Percentiles rank a stretch among this genome's conserved stretches.
Conservation (phyloP, 2,329 filamentous ascomycete genomes). For the Magnaporthiopsis incrustans region DNA sequence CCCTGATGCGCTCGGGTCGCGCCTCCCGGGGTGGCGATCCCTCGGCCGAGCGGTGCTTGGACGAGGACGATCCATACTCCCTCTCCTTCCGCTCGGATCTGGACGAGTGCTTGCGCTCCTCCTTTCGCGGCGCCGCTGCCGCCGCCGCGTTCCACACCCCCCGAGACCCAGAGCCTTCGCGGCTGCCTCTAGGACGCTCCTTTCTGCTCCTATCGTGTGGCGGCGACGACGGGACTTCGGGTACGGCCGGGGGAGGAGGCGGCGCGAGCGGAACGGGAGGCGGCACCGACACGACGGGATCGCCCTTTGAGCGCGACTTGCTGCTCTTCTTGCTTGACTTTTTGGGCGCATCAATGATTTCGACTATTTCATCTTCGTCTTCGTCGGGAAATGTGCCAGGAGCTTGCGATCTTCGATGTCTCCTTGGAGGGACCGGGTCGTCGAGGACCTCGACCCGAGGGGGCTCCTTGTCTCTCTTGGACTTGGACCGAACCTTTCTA, state of each 20-base stretch:
- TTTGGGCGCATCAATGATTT: conserved; percentile 40
- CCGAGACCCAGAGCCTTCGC: conserved; percentile 61
- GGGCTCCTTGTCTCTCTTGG: conserved; percentile 28
- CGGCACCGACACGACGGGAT: conserved; percentile 22
- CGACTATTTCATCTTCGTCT: conserved; percentile 35
- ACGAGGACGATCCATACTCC: conserved; percentile 8
- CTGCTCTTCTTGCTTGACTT: conserved; percentile 34
- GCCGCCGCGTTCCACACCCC: conserved; percentile 60
- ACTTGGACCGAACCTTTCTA: conserved; percentile 32
- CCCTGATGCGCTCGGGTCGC: conserved; percentile 41
- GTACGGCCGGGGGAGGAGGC: conserved; percentile 37
- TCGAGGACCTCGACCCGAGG: conserved; percentile 13
- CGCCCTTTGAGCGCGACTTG: conserved; percentile 32
- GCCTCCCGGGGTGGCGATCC: conserved; percentile 40
- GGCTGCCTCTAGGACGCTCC: conserved; percentile 69
- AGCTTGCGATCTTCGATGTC: conserved; percentile 12
- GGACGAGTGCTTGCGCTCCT: conserved; percentile 50
- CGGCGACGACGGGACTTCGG: conserved; percentile 40
- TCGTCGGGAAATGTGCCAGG: conserved; percentile 24
- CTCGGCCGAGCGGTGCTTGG: conserved; percentile 44
- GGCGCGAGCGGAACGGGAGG: conserved; percentile 29
- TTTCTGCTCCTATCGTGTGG: conserved; percentile 40
- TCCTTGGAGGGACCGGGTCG: conserved; percentile 13
- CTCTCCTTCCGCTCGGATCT: conserved; percentile 54
- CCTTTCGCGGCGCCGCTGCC: conserved; percentile 35